Percentiles rank a stretch among this genome's conserved stretches.
These are phyloP conservation scores for Crithidia thermophila DNA, from an alignment of 208 protist genomes.

Conservation along the genomic window DNA sequence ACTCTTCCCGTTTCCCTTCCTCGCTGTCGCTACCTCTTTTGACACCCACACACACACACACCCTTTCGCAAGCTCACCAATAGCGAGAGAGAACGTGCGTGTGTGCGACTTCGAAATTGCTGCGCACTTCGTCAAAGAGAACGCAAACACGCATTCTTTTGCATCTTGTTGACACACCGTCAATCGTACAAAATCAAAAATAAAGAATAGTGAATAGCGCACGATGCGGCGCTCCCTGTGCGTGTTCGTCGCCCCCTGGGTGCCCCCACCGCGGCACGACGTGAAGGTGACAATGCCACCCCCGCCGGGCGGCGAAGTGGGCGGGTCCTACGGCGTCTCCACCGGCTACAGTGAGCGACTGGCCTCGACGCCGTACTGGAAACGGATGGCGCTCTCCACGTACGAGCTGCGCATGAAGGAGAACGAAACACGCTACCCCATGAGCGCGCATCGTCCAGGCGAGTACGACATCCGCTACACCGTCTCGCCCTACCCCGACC, in stretches of 20 bases:
- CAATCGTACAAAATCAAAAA: not conserved
- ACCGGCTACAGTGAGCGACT: constrained; percentile 87
- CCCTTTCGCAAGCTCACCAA: too few relatives aligned
- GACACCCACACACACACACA: too few relatives aligned
- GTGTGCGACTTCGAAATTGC: too few relatives aligned
- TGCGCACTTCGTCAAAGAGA: too few relatives aligned
- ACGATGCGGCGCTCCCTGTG: constrained; percentile 4
- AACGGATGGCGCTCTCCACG: constrained; percentile 87
- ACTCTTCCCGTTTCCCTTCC: too few relatives aligned
- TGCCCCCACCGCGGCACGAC: constrained; percentile 81
- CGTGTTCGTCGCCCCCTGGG: constrained; percentile 71
- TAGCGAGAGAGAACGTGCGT: too few relatives aligned
- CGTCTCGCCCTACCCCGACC: constrained; percentile 73
- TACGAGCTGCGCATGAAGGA: constrained; percentile 83
- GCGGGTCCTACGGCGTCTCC: constrained; percentile 82
- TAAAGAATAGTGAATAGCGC: not conserved
- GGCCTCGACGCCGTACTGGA: constrained; percentile 84
- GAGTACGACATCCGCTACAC: constrained; percentile 92
- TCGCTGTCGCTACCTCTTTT: too few relatives aligned
- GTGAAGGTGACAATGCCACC: constrained; percentile 87
- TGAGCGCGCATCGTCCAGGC: constrained; percentile 64
- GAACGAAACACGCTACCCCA: constrained; percentile 85
- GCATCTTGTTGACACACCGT: too few relatives aligned
- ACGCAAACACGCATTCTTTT: too few relatives aligned
- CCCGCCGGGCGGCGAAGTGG: constrained; percentile 83